phyloP scores from a whole-genome alignment of 73 alveolate genomes.

The Paramecium octaurelia region DNA sequence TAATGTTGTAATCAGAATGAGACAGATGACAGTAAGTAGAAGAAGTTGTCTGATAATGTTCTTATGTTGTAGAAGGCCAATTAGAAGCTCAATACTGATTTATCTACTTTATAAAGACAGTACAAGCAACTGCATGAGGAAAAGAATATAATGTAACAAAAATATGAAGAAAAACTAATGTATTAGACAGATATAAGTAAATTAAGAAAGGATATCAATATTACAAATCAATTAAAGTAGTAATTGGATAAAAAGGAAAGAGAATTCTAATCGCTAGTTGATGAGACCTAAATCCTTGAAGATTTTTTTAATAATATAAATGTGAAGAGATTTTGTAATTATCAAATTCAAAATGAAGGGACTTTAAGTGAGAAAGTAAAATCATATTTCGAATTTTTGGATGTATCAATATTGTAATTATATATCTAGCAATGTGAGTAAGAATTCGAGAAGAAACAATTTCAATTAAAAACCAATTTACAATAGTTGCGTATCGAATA shows the following conservation, averaged over 20 bases:
- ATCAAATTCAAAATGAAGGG: not conserved
- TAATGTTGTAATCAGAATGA: not conserved
- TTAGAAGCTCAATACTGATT: not conserved
- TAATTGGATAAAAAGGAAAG: not conserved
- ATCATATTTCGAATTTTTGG: not conserved
- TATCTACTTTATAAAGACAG: not conserved
- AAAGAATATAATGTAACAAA: not conserved
- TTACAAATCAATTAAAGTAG: not conserved
- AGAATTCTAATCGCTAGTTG: not conserved
- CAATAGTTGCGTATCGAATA: not conserved
- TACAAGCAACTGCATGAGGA: not conserved
- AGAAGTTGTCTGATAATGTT: not conserved
- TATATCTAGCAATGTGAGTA: not conserved
- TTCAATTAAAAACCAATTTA: not conserved
- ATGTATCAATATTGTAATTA: not conserved
- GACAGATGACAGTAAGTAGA: not conserved
- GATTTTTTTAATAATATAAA: not conserved
- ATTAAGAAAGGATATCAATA: slow-evolving; percentile 2
- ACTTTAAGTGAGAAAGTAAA: not conserved
- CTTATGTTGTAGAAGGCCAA: not conserved
- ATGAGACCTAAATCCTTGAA: not conserved
- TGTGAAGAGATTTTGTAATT: not conserved
- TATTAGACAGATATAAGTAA: not conserved
- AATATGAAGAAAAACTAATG: slow-evolving; percentile 30
- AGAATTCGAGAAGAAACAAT: not conserved